Evolutionary conservation across 306 rosid species (phyloP).

Genomic region (Astragalus glycyphyllos): DNA sequence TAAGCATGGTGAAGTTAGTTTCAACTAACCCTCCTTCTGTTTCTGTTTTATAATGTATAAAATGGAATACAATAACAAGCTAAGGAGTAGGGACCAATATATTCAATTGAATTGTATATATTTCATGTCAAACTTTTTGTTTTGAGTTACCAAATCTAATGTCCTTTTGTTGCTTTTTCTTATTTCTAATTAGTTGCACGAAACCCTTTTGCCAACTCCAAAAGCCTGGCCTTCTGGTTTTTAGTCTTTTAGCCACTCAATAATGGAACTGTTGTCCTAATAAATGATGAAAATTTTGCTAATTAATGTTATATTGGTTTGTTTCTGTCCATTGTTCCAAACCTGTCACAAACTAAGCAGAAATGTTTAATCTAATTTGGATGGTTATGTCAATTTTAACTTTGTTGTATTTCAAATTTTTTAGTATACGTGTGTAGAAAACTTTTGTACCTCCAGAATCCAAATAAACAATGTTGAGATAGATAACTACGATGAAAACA

Average conservation of each 20-base stretch:
- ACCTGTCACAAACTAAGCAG: constrained; percentile 40
- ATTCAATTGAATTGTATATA: constrained; percentile 4
- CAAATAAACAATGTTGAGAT: background rate
- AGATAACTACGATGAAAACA: background rate
- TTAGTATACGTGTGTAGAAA: background rate
- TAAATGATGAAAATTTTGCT: constrained; percentile 22
- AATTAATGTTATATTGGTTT: constrained; percentile 36
- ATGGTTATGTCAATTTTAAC: constrained; percentile 34
- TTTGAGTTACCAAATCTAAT: constrained; percentile 69
- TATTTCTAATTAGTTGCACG: constrained; percentile 54
- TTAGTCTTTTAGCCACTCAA: constrained; percentile 44
- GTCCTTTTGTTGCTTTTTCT: constrained; percentile 57
- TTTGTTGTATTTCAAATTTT: constrained; percentile 16
- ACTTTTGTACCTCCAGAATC: background rate
- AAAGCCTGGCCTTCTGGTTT: constrained; percentile 30
- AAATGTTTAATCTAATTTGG: constrained; percentile 31
- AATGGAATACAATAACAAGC: background rate
- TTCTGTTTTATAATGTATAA: background rate
- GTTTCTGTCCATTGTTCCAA: constrained; percentile 41
- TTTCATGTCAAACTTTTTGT: constrained; percentile 45
- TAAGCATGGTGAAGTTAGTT: constrained; percentile 42
- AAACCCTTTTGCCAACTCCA: constrained; percentile 62
- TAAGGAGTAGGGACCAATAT: background rate
- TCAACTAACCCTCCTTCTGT: constrained; percentile 40
- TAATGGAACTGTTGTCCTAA: constrained; percentile 46